These are phyloP conservation scores for Raphanus raphanistrum DNA, from an alignment of 345 rosid species.

Conservation along the genomic window DNA sequence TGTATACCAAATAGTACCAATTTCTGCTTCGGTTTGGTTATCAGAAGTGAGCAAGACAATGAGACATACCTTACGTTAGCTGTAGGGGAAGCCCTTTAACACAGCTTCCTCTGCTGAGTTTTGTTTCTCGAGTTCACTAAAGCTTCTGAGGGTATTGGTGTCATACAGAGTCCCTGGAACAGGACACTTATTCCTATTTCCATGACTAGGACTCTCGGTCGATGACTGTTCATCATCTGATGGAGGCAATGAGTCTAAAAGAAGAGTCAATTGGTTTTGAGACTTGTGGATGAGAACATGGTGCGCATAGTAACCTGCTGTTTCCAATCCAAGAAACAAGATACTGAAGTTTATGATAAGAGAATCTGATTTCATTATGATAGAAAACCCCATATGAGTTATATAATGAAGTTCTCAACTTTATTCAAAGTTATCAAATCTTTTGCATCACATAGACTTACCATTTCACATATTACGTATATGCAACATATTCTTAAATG, in stretches of 20 bases:
- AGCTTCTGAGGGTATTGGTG: constrained; percentile 69
- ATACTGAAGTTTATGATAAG: not conserved
- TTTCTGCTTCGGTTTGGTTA: too few relatives aligned
- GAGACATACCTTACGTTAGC: too few relatives aligned
- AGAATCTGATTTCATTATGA: not conserved
- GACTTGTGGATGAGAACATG: constrained; percentile 72
- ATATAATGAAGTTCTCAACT: not conserved
- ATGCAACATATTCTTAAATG: not conserved
- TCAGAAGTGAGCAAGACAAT: too few relatives aligned
- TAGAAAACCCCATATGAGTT: not conserved
- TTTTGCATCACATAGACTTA: constrained; percentile 4
- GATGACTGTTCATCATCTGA: constrained; percentile 46
- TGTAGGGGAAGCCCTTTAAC: not conserved
- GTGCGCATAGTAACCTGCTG: constrained; percentile 53
- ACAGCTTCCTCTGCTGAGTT: constrained; percentile 8
- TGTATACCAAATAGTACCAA: too few relatives aligned
- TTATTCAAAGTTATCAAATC: not conserved
- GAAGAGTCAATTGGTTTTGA: constrained; percentile 53
- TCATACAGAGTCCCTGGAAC: constrained; percentile 41
- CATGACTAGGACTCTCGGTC: constrained; percentile 30
- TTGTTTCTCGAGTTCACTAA: constrained; percentile 59
- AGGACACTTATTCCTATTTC: constrained; percentile 77
- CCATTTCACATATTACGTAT: not conserved
- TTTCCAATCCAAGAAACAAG: constrained; percentile 7
- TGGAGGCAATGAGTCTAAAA: constrained; percentile 69